Conservation (phyloP, 2,329 filamentous ascomycete genomes). For the Byssochlamys sp. region DNA sequence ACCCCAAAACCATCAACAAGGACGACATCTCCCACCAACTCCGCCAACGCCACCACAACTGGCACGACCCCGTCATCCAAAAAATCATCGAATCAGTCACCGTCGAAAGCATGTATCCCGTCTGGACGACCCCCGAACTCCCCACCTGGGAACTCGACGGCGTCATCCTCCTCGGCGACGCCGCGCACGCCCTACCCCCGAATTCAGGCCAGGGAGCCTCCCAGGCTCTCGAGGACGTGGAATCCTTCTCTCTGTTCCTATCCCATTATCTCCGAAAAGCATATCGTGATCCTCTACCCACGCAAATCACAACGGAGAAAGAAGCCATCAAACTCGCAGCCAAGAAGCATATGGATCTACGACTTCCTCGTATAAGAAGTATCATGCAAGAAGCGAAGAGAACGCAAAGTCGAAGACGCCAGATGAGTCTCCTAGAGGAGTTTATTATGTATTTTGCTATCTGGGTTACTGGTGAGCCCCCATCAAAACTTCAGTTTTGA, state of each 20-base stretch:
- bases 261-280: conserved; percentile 16
- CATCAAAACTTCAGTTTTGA: background rate
- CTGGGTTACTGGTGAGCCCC: conserved; percentile 24
- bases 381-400: conserved; percentile 24
- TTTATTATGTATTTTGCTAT: conserved; percentile 30
- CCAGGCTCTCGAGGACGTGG: conserved; percentile 48
- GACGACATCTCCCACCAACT: conserved; percentile 27
- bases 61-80: conserved; percentile 38
- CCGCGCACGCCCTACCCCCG: conserved; percentile 48
- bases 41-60: conserved; percentile 32
- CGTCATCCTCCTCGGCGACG: conserved; percentile 48
- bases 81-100: conserved; percentile 30
- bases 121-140: conserved; percentile 40
- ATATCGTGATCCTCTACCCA: conserved; percentile 4
- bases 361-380: conserved; percentile 24
- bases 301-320: conserved; percentile 7
- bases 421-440: conserved; percentile 26
- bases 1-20: conserved; percentile 22
- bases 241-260: conserved; percentile 38
- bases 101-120: conserved; percentile 39
- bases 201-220: conserved; percentile 47
- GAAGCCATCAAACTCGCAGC: conserved; percentile 18
- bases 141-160: conserved; percentile 40
- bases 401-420: conserved; percentile 26
- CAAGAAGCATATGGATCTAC: conserved; percentile 23